A percentile compares a stretch with the other conserved stretches of the same genome.
These are phyloP conservation scores for Aspergillus panamensis DNA, from an alignment of 495 filamentous ascomycete genomes.

Conservation along the genomic window DNA sequence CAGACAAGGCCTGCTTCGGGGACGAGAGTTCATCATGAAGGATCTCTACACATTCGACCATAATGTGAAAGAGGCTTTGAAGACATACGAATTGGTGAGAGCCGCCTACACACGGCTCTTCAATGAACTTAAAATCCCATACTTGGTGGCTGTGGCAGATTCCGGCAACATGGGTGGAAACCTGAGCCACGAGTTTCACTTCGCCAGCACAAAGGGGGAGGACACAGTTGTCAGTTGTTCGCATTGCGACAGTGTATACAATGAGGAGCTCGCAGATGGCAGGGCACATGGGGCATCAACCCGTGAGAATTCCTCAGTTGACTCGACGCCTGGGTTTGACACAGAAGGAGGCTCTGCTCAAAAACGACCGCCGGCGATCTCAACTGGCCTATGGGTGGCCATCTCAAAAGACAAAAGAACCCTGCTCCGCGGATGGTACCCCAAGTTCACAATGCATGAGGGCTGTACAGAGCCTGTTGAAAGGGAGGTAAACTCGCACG, in stretches of 20 bases:
- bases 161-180: slow-evolving; percentile 95
- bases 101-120: slow-evolving; percentile 71
- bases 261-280: slow-evolving; percentile 73
- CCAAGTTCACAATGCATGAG: slow-evolving; percentile 40
- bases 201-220: slow-evolving; percentile 76
- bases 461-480: slow-evolving; percentile 31
- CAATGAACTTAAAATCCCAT: slow-evolving; percentile 77
- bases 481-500: slow-evolving; percentile 65
- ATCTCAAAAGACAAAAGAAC: slow-evolving; percentile 65
- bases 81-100: slow-evolving; percentile 73
- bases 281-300: slow-evolving; percentile 22
- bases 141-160: slow-evolving; percentile 80
- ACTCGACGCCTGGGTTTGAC: slow-evolving; percentile 29
- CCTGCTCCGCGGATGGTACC: slow-evolving; percentile 66
- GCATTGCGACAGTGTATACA: slow-evolving; percentile 71
- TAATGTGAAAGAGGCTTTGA: slow-evolving; percentile 57
- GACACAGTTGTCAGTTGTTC: slow-evolving; percentile 77
- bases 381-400: slow-evolving; percentile 57
- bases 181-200: slow-evolving; percentile 92
- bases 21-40: slow-evolving; percentile 95
- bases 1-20: slow-evolving; percentile 82
- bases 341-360: slow-evolving; percentile 27
- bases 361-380: slow-evolving; percentile 30
- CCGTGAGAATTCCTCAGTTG: slow-evolving; percentile 9
- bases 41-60: slow-evolving; percentile 95